Evolutionary conservation across 768 basidiomycete species (phyloP).

Genomic region (Tulasnella sp.): DNA sequence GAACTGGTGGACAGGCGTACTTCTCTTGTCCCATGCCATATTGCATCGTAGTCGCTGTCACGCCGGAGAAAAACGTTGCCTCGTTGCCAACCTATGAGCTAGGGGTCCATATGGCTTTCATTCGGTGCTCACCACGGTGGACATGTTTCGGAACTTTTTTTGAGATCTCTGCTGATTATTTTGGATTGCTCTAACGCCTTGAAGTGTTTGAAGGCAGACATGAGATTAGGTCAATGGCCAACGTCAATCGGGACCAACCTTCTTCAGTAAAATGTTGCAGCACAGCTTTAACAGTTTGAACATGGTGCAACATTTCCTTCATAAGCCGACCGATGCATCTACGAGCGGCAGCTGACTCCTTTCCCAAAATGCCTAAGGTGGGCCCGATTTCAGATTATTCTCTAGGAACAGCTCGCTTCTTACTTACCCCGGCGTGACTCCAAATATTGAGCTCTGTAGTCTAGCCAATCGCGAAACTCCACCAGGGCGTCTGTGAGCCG

Average conservation of each 20-base stretch:
- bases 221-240: no score
- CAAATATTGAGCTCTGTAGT: constrained; percentile 73
- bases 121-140: no score
- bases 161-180: no score
- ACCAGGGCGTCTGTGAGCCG: constrained; percentile 61
- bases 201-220: no score
- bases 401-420: not conserved
- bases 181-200: no score
- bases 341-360: not conserved
- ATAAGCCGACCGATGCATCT: not conserved
- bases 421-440: constrained; percentile 45
- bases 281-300: constrained; percentile 61
- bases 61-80: no score
- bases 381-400: constrained; percentile 68
- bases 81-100: no score
- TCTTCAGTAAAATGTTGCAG: constrained; percentile 73
- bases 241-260: constrained; percentile 39
- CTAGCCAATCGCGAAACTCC: constrained; percentile 64
- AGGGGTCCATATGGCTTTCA: no score
- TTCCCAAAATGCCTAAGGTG: constrained; percentile 51
- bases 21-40: no score
- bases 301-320: constrained; percentile 56
- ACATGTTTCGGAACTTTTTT: no score
- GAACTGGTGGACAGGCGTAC: no score
- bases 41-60: no score